Evolutionary conservation across 2,329 filamentous ascomycete genomes (phyloP).

Genomic region (Sclerotinia minor): DNA sequence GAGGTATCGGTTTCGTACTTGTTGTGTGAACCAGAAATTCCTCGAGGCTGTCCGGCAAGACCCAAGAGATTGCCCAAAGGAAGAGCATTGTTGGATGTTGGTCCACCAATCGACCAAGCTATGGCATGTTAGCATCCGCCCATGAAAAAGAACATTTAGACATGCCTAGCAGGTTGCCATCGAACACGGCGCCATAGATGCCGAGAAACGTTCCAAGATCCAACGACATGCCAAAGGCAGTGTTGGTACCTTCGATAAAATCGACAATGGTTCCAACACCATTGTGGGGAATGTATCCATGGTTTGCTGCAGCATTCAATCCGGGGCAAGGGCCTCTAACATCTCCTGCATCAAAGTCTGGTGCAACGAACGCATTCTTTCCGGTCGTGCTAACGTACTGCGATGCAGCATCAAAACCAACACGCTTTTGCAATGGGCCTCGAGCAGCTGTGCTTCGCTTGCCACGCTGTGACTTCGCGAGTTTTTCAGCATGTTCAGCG

Average conservation of each 20-base stretch:
- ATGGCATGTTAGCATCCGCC: not conserved
- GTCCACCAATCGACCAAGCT: constrained; percentile 16
- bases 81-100: not conserved
- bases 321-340: constrained; percentile 41
- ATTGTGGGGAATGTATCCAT: constrained; percentile 45
- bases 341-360: constrained; percentile 31
- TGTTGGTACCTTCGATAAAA: constrained; percentile 39
- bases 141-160: not conserved
- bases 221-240: constrained; percentile 16
- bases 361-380: constrained; percentile 28
- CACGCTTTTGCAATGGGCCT: not conserved
- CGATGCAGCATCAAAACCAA: constrained; percentile 11
- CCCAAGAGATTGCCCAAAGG: constrained; percentile 33
- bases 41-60: constrained; percentile 45
- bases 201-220: constrained; percentile 13
- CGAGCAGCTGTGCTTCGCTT: constrained; percentile 15
- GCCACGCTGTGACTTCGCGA: constrained; percentile 5
- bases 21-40: constrained; percentile 52
- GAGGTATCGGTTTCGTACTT: constrained; percentile 54
- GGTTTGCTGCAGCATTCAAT: constrained; percentile 46
- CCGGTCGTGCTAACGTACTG: constrained; percentile 22
- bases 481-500: constrained; percentile 7
- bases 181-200: constrained; percentile 10
- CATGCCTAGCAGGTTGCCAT: not conserved
- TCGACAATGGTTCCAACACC: constrained; percentile 38